Base-by-base conservation (phyloP, 768 basidiomycete species). In the Rhodotorula sphaerocarpa region DNA sequence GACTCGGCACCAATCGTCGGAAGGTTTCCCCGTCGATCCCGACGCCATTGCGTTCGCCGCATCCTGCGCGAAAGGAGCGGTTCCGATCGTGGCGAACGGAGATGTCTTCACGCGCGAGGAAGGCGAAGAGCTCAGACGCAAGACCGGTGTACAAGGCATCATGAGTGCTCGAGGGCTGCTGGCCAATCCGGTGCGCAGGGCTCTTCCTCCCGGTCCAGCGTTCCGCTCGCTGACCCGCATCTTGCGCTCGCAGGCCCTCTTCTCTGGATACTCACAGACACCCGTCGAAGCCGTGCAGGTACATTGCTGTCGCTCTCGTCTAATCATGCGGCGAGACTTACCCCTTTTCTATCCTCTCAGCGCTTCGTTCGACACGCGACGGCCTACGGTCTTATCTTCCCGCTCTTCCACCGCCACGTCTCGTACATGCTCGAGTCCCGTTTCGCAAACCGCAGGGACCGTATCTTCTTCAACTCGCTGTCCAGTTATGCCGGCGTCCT, bases 111-210 rank as follows among this genome's bases (percentile, higher is more conserved):
- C 72, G 16, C 62, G 72, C 41, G 63, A 71, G 31, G 79, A 79
- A 51, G 77, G 73, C 14, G 59, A 62, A 20, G 67, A 56, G 46
- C 78, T 78, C 67, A 65, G 79, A 28, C 59, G 66, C 23, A 71
- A 67, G 57, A 77, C 77, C 18, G 76, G 77, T 0, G 78, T 77
- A 0, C 63, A 73, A 30, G 79, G 78, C 5, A 78, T 79, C 4
- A 80, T 80, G 79, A 78, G 74, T 52, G 79, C 79, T 0, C 67
- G 79, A 20, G 79, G 79, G 0, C 56, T 80, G 57, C 66, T 80
- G 36, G 79, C 78, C 3, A 80, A 80, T 64, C 76, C 76, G 16
- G 76, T 74, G 23, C 28, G 74, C 64, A 43, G 9, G 9, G 46
- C 23, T n/a, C 23, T 23, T 1, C n/a, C 27, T 41, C 45, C n/a